Evolutionary conservation across 208 protist species (phyloP).

Genomic region (Crithidia sp.): DNA sequence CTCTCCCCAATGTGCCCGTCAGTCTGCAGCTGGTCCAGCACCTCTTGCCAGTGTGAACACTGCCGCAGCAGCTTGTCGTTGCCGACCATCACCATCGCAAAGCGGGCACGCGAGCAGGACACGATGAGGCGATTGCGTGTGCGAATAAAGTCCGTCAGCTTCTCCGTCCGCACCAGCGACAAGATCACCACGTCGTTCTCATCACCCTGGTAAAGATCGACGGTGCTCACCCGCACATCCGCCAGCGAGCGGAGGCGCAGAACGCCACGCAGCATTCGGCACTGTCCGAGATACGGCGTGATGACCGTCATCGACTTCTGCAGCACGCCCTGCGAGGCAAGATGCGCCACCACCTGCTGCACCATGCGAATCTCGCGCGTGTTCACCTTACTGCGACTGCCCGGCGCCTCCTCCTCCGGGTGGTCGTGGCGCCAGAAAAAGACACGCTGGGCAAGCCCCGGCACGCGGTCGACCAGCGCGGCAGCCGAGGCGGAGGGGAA

Average conservation of each 20-base stretch:
- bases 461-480: constrained; percentile 47
- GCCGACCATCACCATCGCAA: constrained; percentile 90
- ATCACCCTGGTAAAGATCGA: constrained; percentile 97
- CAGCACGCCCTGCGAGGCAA: constrained; percentile 83
- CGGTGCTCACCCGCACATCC: constrained; percentile 87
- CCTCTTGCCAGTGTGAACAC: constrained; percentile 73
- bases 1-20: constrained; percentile 63
- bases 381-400: constrained; percentile 90
- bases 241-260: constrained; percentile 71
- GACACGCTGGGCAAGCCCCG: constrained; percentile 72
- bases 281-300: constrained; percentile 95
- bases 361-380: constrained; percentile 83
- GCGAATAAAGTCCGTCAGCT: constrained; percentile 94
- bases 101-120: constrained; percentile 92
- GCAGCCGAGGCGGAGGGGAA: constrained; percentile 57
- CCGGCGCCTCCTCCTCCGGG: constrained; percentile 81
- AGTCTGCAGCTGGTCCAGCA: constrained; percentile 65
- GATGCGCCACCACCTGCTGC: constrained; percentile 68
- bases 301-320: constrained; percentile 93
- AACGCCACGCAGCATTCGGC: constrained; percentile 72
- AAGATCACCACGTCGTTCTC: constrained; percentile 95
- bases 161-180: constrained; percentile 93
- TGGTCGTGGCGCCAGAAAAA: constrained; percentile 91
- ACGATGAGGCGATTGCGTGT: constrained; percentile 95
- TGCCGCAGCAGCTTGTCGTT: constrained; percentile 80